Evolutionary conservation across 768 basidiomycete species (phyloP).

Genomic region (Naganishia vishniacii): DNA sequence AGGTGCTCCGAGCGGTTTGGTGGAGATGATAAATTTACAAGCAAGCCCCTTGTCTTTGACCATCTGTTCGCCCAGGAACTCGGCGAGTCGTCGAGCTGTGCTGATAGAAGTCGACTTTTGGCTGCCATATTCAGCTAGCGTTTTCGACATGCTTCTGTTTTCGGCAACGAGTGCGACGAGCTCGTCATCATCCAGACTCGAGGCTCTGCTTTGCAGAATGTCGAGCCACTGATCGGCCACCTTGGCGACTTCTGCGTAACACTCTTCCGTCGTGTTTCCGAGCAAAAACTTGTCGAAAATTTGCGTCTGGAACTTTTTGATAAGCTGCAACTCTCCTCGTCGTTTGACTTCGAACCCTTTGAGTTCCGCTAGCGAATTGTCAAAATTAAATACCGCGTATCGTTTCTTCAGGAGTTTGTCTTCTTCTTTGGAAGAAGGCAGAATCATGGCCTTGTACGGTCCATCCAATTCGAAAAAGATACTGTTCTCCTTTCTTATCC

Average conservation of each 20-base stretch:
- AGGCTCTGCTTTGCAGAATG: constrained; percentile 79
- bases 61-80: constrained; percentile 97
- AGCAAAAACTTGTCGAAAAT: constrained; percentile 97
- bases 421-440: constrained; percentile 98
- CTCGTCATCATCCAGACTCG: constrained; percentile 81
- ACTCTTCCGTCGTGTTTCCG: constrained; percentile 86
- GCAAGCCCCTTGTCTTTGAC: constrained; percentile 98
- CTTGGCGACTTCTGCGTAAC: constrained; percentile 86
- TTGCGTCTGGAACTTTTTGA: constrained; percentile 98
- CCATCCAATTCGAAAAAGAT: constrained; percentile 99
- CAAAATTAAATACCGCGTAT: constrained; percentile 97
- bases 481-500: constrained; percentile 86
- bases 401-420: constrained; percentile 97
- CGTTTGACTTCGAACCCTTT: constrained; percentile 99
- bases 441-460: constrained; percentile 97
- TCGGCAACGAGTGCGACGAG: constrained; percentile 96
- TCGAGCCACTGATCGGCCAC: constrained; percentile 97
- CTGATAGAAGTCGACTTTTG: constrained; percentile 99
- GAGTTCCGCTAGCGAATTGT: constrained; percentile 92
- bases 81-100: constrained; percentile 87
- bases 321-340: constrained; percentile 90
- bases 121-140: constrained; percentile 86
- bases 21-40: constrained; percentile 98
- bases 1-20: constrained; percentile 82
- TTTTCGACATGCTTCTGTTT: constrained; percentile 95